Percentiles rank a stretch among this genome's conserved stretches.
Evolutionary conservation across 2,329 filamentous ascomycete genomes (phyloP).

Genomic region (Pleoardoris graminearum): DNA sequence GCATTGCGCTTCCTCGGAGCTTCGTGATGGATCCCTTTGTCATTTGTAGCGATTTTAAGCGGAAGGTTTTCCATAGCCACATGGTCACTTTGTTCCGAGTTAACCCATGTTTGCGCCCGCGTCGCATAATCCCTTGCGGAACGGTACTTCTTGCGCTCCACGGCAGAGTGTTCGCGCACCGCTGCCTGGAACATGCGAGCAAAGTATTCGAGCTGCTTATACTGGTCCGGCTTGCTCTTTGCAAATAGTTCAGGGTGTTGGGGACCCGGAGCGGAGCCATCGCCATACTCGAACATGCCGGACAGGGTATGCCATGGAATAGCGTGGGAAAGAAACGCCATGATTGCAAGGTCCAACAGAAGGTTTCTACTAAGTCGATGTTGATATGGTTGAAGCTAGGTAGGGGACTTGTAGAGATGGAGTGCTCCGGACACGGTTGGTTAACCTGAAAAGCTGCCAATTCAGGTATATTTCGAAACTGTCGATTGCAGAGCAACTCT

Average conservation of each 20-base stretch:
- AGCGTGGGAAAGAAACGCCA: neutral
- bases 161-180: neutral
- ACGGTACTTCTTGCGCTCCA: neutral
- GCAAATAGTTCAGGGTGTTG: neutral
- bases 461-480: too few relatives aligned
- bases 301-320: constrained; percentile 1
- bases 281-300: neutral
- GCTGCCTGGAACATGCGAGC: neutral
- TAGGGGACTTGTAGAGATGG: too few relatives aligned
- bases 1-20: neutral
- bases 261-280: neutral
- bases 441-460: too few relatives aligned
- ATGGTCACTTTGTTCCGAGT: neutral
- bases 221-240: neutral
- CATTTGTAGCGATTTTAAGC: neutral
- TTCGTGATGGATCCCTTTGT: neutral
- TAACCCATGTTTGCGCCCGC: neutral
- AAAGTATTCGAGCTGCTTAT: neutral
- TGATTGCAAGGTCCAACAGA: too few relatives aligned
- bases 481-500: too few relatives aligned
- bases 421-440: too few relatives aligned
- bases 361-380: too few relatives aligned
- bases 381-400: too few relatives aligned
- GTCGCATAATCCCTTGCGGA: neutral
- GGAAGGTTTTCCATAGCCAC: neutral